Evolutionary conservation across 169 alveolate species (phyloP).

Genomic region (Eimeria tenella): DNA sequence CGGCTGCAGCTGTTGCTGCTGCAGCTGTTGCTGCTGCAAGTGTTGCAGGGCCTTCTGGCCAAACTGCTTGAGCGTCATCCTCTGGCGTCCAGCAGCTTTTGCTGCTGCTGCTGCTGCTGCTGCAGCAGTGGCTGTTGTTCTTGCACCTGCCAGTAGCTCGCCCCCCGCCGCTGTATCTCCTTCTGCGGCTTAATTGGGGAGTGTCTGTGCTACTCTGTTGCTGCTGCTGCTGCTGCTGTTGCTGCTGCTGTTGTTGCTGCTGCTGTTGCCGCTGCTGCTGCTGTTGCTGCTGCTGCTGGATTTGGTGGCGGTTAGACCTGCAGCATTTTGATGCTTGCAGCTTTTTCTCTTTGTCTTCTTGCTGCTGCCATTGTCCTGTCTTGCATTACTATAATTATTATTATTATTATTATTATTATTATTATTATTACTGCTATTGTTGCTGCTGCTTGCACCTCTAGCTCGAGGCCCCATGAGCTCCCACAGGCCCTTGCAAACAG

Average conservation of each 20-base stretch:
- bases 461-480: not conserved
- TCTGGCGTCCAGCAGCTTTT: too few relatives aligned
- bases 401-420: too few relatives aligned
- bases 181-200: too few relatives aligned
- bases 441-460: not conserved
- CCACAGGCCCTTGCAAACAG: not conserved
- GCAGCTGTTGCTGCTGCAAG: conserved; percentile 1
- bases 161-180: too few relatives aligned
- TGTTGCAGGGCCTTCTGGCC: not conserved
- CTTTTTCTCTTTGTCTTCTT: not conserved
- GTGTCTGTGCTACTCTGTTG: too few relatives aligned
- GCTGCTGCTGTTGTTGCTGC: not conserved
- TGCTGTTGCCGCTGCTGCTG: not conserved
- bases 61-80: too few relatives aligned
- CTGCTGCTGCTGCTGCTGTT: too few relatives aligned
- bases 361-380: not conserved
- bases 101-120: too few relatives aligned
- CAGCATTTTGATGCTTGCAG: not conserved
- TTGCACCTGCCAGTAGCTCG: too few relatives aligned
- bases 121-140: too few relatives aligned
- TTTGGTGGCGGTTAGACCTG: not conserved
- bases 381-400: too few relatives aligned
- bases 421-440: too few relatives aligned
- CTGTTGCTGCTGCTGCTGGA: conserved; percentile 6
- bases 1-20: conserved; percentile 25